phyloP scores from a whole-genome alignment of 73 alveolate genomes.

The Uronychia setigera region DNA sequence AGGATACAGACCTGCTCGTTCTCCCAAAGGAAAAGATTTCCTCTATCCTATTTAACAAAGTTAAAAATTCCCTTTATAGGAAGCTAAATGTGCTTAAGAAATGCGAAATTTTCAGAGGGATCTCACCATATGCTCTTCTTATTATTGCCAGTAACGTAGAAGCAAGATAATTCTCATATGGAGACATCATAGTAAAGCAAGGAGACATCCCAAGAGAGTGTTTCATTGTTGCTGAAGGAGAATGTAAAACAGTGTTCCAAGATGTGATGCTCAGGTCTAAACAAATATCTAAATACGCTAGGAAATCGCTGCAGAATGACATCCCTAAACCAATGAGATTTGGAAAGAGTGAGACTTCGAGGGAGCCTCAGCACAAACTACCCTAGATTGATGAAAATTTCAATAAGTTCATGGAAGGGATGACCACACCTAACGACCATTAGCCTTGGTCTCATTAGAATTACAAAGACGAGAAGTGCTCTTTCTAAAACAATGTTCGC shows the following conservation, averaged over 20 bases:
- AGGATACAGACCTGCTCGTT: conserved; percentile 5
- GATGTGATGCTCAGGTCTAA: conserved; percentile 22
- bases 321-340: conserved; percentile 12
- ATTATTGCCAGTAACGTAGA: conserved; percentile 32
- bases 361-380: not conserved
- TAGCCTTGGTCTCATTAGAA: not conserved
- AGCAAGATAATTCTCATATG: conserved; percentile 15
- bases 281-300: conserved; percentile 35
- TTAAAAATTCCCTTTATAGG: conserved; percentile 15
- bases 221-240: conserved; percentile 39
- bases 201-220: conserved; percentile 35
- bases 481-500: not conserved
- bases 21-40: conserved; percentile 9
- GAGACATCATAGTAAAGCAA: conserved; percentile 31
- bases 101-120: conserved; percentile 27
- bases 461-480: not conserved
- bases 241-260: conserved; percentile 32
- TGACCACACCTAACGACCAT: not conserved
- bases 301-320: conserved; percentile 22
- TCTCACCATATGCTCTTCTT: conserved; percentile 36
- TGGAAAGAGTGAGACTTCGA: not conserved
- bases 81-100: conserved; percentile 20
- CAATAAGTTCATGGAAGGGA: not conserved
- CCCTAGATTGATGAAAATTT: not conserved
- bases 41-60: conserved; percentile 13